Base-by-base conservation (phyloP, 2,329 filamentous ascomycete genomes). In the Aulographum hederae region DNA sequence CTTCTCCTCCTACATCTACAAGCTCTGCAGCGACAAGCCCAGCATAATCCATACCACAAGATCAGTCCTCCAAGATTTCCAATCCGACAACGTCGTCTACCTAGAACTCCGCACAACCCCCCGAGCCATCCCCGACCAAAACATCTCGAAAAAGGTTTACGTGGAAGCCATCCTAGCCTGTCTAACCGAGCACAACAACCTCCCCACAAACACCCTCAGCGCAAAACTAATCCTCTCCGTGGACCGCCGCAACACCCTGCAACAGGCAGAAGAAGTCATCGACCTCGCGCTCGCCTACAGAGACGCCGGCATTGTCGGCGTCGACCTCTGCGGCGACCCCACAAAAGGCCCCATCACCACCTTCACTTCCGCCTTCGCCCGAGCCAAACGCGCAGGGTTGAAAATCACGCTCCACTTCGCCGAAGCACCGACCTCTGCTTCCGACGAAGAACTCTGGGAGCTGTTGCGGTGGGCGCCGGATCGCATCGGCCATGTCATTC, bases 101-200 rank as follows among this genome's bases (percentile, higher is more conserved):
- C 63, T 85, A 10, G 81, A 91, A 48, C 65, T 89, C 16, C 71
- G 81, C 27, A 86, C 80, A 1, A 89, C 79, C 2, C 81, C 81
- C 1, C 69, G 81, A 32, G 61, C 65, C 2, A 67, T 75, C 20
- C 58, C 63, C 3, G 46, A 52, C 0, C 56, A 58, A 4, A 52
- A 52, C 11, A 54, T 80, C 25, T 67, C 70, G 16, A 70, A 72
- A 38, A 63, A 65, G 3, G 57, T 60, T 33, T 86, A 89, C 50
- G 61, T 86, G 19, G 42, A 57, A 20, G 66, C 67, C 4, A 62
- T 89, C n/a, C 60, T 84, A 6, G 50, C 57, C n/a, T 61, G 68
- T n/a, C 72, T 86, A 18, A 47, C 54, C 2, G 44, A 49, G 3
- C 73, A 69, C 42, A 61, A 65, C 34, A 43, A 25, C 41, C 49